Conservation (phyloP, 2,329 filamentous ascomycete genomes). For the Pyricularia sp. region DNA sequence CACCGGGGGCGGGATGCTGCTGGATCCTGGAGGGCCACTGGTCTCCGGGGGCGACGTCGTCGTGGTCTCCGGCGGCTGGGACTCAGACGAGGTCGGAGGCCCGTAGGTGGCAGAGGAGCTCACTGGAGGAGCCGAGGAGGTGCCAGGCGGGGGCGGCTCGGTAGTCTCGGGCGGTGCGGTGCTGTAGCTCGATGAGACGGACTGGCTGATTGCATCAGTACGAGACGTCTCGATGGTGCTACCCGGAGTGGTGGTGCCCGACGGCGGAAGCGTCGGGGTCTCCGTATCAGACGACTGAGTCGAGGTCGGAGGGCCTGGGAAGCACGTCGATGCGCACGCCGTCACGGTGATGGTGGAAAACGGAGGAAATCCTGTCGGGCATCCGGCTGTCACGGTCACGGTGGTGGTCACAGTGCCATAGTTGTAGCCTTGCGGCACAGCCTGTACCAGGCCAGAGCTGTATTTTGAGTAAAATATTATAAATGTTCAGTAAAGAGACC, state of each 20-base stretch:
- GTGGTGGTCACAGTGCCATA: constrained; percentile 1
- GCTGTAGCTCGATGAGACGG: not conserved
- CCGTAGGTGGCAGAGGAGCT: constrained; percentile 1
- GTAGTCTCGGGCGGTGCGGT: not conserved
- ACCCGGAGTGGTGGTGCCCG: not conserved
- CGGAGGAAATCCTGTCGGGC: not conserved
- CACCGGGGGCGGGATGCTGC: not conserved
- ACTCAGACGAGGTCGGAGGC: constrained; percentile 1
- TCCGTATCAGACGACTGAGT: not conserved
- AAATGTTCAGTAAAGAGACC: not conserved
- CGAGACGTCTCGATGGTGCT: constrained; percentile 1
- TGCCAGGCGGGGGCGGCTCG: not conserved
- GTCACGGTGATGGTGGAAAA: not conserved
- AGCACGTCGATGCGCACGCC: constrained; percentile 2
- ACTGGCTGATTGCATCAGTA: not conserved
- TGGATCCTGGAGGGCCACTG: not conserved
- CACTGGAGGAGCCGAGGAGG: not conserved
- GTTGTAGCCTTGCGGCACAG: constrained; percentile 1
- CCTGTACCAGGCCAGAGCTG: constrained; percentile 5
- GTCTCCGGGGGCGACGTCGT: not conserved
- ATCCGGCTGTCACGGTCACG: constrained; percentile 4
- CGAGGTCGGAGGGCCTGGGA: not conserved
- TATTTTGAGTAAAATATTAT: not conserved
- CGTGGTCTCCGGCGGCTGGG: not conserved
- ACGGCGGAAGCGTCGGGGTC: not conserved